Evolutionary conservation across 345 rosid species (phyloP), one percentile per base, ranked within the genome.

Genomic region (Linum lewisii): DNA sequence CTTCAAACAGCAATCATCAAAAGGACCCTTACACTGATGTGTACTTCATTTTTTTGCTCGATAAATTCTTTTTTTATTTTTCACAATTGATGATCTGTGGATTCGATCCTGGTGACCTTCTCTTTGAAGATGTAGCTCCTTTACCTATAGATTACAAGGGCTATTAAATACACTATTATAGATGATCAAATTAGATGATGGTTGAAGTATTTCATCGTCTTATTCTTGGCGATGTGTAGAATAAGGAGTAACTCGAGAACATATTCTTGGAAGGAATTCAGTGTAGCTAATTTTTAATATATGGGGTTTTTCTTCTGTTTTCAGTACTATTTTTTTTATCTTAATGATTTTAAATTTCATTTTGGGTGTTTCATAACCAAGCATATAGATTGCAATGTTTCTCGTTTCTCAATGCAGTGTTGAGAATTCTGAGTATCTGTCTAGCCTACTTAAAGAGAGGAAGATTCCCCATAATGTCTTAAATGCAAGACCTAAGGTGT

Each of bases 401-500:
- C 45, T 4, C 50, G n/a, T 58, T 63, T 77, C 64, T 70, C 75
- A 65, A 56, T 85, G 78, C 79, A 91, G 98, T 71, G 98, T 91
- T 38, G 91, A 91, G 77, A 88, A 88, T 64, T 91, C 98, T 47
- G 98, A 91, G 67, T 79, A 84, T 72, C 77, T 91, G 72, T 91
- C 98, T 11, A 90, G 75, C 77, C 69, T 85, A 79, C 88, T 91
- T 56, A 85, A 72, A 77, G 86, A 85, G 63, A 73, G 76, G 83
- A 79, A 76, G 61, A 79, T 91, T 55, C 98, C 96, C 53, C 98
- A 91, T 77, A 91, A 82, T 77, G 95, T 91, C 72, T 68, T 91
- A 66, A 91, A 91, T 81, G 98, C 98, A 59, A 79, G 98, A 60
- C 96, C 98, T 50, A 91, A 85, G 98, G 98, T 91, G 51, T 44